Percentiles rank a stretch among this genome's conserved stretches.
phyloP scores from a whole-genome alignment of 768 basidiomycete species.

The Auricularia cornea region DNA sequence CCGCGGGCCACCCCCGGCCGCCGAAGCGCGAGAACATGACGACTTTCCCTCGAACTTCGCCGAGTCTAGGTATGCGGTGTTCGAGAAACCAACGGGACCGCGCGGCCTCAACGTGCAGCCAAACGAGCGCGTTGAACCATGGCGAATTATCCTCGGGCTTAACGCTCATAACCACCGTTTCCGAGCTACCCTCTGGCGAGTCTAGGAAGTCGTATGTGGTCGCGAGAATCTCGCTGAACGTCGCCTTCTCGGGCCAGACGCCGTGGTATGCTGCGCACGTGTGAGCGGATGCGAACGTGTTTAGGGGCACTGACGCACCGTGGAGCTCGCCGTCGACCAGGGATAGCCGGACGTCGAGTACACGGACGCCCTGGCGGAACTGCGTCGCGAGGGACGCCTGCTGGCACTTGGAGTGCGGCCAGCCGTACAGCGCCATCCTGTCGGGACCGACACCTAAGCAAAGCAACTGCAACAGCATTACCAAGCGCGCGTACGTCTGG shows the following conservation, averaged over 20 bases:
- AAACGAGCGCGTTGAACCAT: slow-evolving; percentile 58
- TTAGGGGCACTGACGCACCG: neutral
- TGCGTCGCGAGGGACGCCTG: slow-evolving; percentile 56
- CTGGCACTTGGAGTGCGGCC: slow-evolving; percentile 86
- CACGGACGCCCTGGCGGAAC: slow-evolving; percentile 67
- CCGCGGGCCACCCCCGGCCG: slow-evolving; percentile 62
- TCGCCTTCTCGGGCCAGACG: slow-evolving; percentile 56
- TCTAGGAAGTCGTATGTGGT: slow-evolving; percentile 58
- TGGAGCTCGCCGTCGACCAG: slow-evolving; percentile 55
- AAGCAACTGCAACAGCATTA: neutral
- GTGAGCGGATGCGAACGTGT: slow-evolving; percentile 1
- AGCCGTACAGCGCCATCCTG: slow-evolving; percentile 79
- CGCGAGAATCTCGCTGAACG: slow-evolving; percentile 58
- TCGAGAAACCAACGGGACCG: slow-evolving; percentile 72
- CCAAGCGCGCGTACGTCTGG: slow-evolving; percentile 43
- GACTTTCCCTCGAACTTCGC: slow-evolving; percentile 78
- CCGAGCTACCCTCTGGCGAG: slow-evolving; percentile 44
- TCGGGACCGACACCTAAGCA: slow-evolving; percentile 6
- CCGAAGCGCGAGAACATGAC: slow-evolving; percentile 85
- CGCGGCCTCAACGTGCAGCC: slow-evolving; percentile 23
- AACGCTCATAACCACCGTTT: slow-evolving; percentile 79
- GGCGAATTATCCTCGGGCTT: slow-evolving; percentile 72
- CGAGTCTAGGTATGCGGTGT: slow-evolving; percentile 70
- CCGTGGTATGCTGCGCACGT: slow-evolving; percentile 58
- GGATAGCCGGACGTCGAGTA: slow-evolving; percentile 74